Percentiles rank a stretch among this genome's conserved stretches.
These are phyloP conservation scores for Acrocalymma vagum DNA, from an alignment of 2,329 filamentous ascomycete genomes.

Conservation along the genomic window DNA sequence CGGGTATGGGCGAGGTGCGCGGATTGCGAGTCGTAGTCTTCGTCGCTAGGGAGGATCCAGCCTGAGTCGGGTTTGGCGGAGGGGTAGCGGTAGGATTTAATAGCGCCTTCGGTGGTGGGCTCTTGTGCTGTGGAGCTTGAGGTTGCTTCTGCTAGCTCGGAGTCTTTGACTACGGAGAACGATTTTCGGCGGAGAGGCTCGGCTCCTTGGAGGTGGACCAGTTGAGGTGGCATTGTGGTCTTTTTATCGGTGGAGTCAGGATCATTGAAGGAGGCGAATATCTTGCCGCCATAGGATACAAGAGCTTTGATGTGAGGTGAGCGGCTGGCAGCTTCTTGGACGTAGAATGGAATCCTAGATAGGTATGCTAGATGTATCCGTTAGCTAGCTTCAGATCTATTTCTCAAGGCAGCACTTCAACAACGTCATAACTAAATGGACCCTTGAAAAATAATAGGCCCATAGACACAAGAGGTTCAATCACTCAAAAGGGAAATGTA, in stretches of 20 bases:
- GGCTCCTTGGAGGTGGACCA: slow-evolving; percentile 37
- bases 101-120: slow-evolving; percentile 15
- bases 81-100: slow-evolving; percentile 36
- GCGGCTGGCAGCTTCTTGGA: slow-evolving; percentile 35
- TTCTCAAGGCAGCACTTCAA: too few relatives aligned
- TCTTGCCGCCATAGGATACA: slow-evolving; percentile 39
- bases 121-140: background rate
- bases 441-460: background rate
- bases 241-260: too few relatives aligned
- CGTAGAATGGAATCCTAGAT: slow-evolving; percentile 38
- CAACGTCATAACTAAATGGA: too few relatives aligned
- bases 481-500: background rate
- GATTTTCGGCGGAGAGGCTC: slow-evolving; percentile 29
- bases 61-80: slow-evolving; percentile 29
- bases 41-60: slow-evolving; percentile 39
- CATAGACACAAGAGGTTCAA: background rate
- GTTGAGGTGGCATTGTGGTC: slow-evolving; percentile 33
- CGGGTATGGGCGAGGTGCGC: slow-evolving; percentile 73
- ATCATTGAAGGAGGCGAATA: slow-evolving; percentile 33
- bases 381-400: slow-evolving; percentile 9
- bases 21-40: slow-evolving; percentile 54
- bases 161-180: slow-evolving; percentile 24
- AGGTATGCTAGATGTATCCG: slow-evolving; percentile 34
- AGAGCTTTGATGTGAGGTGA: slow-evolving; percentile 39
- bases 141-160: too few relatives aligned